Base-by-base conservation (phyloP, 2,329 filamentous ascomycete species). In the Monilinia fructigena region DNA sequence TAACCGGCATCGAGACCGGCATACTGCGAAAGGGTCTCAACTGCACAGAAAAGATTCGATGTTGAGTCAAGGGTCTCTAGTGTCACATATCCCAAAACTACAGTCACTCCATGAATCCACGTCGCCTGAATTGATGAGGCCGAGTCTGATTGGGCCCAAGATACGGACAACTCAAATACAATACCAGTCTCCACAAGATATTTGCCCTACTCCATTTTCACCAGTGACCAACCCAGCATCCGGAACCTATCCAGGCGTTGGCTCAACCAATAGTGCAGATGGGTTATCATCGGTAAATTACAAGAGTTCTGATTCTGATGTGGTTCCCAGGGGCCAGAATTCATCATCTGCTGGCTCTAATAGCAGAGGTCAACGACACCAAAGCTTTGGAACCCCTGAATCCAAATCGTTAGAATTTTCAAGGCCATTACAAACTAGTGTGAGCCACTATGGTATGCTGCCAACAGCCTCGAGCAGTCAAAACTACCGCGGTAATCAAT, bases 1-100 rank as follows among this genome's bases (percentile, higher is more conserved):
- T 76, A 90, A 95, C 75, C 88, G 91, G 53, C 91, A 95, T 78
- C 86, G 88, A 75, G 91, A 94, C 76, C 86, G 91, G 54, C 91
- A 94, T 78, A 91, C 88, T 16, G 90, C 89, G 62, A 90, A 91
- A 74, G 90, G 90, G 60, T 92, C 90, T 23, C 88, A 91, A 69
- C 79, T 93, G 65, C 89, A 89, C 75, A 87, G 89, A 66, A 91
- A 90, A 77, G 90, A 93, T 75, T 86, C 85, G 18, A 82, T 88
- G 75, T 80, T 87, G 31, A 72, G 72, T 31, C 74, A 86, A 70
- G 73, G 75, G 42, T 83, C 82, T 11, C 70, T 71, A 55, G 61
- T 68, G 5, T 69, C 68, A 20, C 73, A 75, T 12, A 67, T 66
- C 31, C 65, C 66, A 10, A 72, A 73, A 45, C 58, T 71, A 11